Evolutionary conservation across 2,329 filamentous ascomycete species (phyloP).

Genomic region (Pyrenophora graminea): DNA sequence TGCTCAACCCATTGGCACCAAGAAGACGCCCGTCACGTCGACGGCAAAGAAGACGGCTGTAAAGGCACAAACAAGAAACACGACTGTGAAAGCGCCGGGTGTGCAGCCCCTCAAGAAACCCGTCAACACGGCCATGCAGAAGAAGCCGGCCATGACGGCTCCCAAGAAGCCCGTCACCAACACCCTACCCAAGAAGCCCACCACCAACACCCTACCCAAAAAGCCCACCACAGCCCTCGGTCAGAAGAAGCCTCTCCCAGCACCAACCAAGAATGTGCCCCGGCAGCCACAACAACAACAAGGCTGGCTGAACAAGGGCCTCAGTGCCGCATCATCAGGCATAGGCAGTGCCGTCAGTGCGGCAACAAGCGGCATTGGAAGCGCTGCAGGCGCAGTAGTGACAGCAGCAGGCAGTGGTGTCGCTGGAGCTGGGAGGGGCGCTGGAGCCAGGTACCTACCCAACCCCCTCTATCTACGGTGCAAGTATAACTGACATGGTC

Average conservation of each 20-base stretch:
- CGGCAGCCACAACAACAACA: conserved; percentile 39
- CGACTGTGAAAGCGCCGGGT: conserved; percentile 7
- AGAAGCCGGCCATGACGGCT: conserved; percentile 16
- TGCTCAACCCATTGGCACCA: conserved; percentile 34
- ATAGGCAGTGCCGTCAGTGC: conserved; percentile 38
- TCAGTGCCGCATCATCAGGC: conserved; percentile 19
- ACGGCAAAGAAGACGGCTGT: conserved; percentile 23
- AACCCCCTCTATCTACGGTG: neutral
- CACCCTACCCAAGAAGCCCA: conserved; percentile 16
- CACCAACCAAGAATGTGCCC: conserved; percentile 12
- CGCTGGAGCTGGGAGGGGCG: conserved; percentile 35
- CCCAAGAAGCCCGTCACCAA: conserved; percentile 6
- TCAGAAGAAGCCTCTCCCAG: conserved; percentile 17
- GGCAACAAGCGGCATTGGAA: conserved; percentile 49
- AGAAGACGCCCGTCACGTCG: conserved; percentile 25
- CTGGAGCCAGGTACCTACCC: conserved; percentile 14
- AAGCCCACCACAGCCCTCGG: conserved; percentile 15
- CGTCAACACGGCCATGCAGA: conserved; percentile 22
- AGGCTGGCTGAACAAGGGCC: conserved; percentile 50
- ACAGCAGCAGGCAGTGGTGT: conserved; percentile 53
- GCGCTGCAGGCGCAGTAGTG: conserved; percentile 50
- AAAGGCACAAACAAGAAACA: conserved; percentile 5
- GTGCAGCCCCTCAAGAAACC: conserved; percentile 24
- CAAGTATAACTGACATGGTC: neutral
- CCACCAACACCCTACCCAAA: conserved; percentile 10